Evolutionary conservation across 1,139 yeast species (phyloP), one percentile per base, ranked within the genome.

Genomic region (Blastobotrys illinoisensis): DNA sequence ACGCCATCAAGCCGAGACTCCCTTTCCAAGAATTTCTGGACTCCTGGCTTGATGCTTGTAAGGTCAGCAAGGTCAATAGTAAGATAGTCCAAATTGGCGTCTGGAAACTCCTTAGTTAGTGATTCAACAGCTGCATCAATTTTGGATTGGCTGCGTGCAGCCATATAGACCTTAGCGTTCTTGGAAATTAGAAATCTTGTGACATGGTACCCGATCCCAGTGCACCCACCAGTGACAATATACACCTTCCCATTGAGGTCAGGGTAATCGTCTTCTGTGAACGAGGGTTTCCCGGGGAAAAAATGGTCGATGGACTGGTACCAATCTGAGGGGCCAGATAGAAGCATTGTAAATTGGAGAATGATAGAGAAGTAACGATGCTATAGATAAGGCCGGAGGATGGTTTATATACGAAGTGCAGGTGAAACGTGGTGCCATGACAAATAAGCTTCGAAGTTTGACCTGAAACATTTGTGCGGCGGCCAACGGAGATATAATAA

Each of bases 61-160:
- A 81, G 69, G 60, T 80, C 83, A n/a, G n/a, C n/a, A n/a, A n/a
- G n/a, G 61, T 81, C 85, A 23, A 75, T 58, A 19, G 60, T 51
- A 26, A 68, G 53, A 47, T 46, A 62, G 49, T 60, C 64, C 16
- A 70, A 57, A 9, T 59, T 48, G 28, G 64, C 65, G 9, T 56
- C 57, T 14, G 66, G 64, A 13, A 67, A 51, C 43, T 65, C 68
- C 9, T 61, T 56, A 44, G 62, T 60, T 48, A 79, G 60, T 23
- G 63, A 26, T n/a, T 67, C 66, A 44, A 74, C 67, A 5, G 78
- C 77, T 0, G 56, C 63, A 3, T 67, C 62, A 9, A 77, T 71
- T 56, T 73, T 75, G 7, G 62, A 58, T 53, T 64, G 65, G 45
- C 66, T 71, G 56, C 82, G 72, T 5, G 76, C 76, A 2, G 74